Conservation (phyloP, 1,139 yeast genomes). For the Saccharomyces hybrid region DNA sequence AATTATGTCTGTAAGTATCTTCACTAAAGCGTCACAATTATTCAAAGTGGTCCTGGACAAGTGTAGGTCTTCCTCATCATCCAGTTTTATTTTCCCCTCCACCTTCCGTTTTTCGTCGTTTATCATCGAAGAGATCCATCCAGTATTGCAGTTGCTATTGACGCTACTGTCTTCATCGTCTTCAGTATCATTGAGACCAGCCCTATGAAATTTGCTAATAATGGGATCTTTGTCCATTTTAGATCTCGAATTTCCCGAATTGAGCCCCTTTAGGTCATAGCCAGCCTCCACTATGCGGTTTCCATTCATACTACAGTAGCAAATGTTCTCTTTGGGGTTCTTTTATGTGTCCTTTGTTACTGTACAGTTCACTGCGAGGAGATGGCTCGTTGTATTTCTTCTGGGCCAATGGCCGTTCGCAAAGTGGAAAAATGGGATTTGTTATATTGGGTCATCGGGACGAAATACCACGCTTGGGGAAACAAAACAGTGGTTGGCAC, state of each 20-base stretch:
- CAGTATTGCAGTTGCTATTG: neutral
- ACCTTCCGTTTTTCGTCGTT: neutral
- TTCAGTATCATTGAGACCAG: neutral
- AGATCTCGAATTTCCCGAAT: neutral
- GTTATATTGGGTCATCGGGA: neutral
- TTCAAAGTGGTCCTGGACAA: neutral
- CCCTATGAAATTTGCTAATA: neutral
- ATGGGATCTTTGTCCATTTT: neutral
- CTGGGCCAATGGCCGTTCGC: neutral
- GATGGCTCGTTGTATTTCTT: neutral
- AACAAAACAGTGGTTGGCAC: neutral
- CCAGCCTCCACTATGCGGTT: neutral
- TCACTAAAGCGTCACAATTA: slow-evolving; percentile 2
- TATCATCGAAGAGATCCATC: neutral
- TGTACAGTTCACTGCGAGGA: neutral
- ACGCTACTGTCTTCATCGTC: neutral
- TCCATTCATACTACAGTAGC: neutral
- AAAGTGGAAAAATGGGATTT: neutral
- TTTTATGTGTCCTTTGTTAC: neutral
- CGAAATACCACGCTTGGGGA: neutral
- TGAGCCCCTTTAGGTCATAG: neutral
- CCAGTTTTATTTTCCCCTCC: neutral
- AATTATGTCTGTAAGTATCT: slow-evolving; percentile 17
- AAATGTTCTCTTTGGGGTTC: neutral
- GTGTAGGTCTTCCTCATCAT: neutral